A percentile compares a stretch with the other conserved stretches of the same genome.
Conservation (phyloP, 116 monocot genomes). For the Phalaenopsis hybrid region DNA sequence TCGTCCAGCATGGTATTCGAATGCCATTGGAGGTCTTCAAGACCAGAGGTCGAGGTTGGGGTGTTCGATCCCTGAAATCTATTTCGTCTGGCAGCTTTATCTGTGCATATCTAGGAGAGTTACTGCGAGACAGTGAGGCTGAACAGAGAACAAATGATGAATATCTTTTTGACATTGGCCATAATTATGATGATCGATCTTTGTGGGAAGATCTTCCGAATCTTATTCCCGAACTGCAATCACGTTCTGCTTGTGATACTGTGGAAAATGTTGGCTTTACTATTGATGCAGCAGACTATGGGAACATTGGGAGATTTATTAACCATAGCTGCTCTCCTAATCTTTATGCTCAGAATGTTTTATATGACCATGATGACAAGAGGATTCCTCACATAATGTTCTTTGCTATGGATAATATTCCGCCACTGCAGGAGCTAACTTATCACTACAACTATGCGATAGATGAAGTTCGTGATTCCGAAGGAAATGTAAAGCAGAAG, state of each 20-base stretch:
- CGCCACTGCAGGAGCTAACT: conserved; percentile 64
- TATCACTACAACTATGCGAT: conserved; percentile 69
- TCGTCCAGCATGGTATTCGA: conserved; percentile 50
- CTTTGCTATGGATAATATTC: conserved; percentile 76
- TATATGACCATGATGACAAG: conserved; percentile 79
- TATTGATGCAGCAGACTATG: conserved; percentile 63
- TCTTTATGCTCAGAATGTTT: conserved; percentile 73
- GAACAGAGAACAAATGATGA: conserved; percentile 50
- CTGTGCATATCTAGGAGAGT: conserved; percentile 59
- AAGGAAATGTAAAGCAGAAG: conserved; percentile 58
- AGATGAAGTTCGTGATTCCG: conserved; percentile 47
- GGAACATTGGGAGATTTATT: conserved; percentile 73
- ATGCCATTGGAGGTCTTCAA: conserved; percentile 55
- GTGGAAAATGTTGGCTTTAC: conserved; percentile 42
- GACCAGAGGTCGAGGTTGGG: conserved; percentile 50
- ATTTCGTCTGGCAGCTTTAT: conserved; percentile 65
- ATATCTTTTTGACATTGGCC: conserved; percentile 64
- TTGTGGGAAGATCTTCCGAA: conserved; percentile 48
- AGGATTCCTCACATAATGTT: conserved; percentile 71
- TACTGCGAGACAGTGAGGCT: conserved; percentile 41
- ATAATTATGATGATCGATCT: conserved; percentile 54
- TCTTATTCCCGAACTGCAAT: conserved; percentile 27
- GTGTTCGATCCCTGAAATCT: conserved; percentile 56
- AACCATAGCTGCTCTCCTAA: conserved; percentile 84
- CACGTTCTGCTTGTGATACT: conserved; percentile 9